Evolutionary conservation across 371 early-diverging fungal species (phyloP).

Genomic region (Phascolomyces articulosus): DNA sequence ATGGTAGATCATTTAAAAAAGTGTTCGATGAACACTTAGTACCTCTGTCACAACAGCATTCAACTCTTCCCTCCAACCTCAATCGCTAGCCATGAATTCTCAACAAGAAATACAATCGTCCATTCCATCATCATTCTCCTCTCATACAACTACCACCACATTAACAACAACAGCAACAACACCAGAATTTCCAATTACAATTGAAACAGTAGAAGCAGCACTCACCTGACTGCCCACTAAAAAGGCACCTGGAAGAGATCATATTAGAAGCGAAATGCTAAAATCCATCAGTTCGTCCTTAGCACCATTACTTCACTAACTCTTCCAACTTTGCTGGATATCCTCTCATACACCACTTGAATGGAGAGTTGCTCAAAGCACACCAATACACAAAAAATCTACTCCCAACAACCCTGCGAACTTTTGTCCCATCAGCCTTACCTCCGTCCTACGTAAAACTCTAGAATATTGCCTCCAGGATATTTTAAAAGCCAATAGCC

Average conservation of each 20-base stretch:
- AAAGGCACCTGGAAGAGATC: conserved; percentile 29
- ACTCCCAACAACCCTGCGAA: conserved; percentile 15
- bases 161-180: background rate
- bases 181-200: background rate
- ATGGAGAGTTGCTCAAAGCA: conserved; percentile 20
- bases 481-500: background rate
- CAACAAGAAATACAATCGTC: no score
- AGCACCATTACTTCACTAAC: background rate
- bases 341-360: background rate
- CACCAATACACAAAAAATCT: conserved; percentile 28
- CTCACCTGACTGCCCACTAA: conserved; percentile 1
- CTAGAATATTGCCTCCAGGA: conserved; percentile 14
- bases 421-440: conserved; percentile 24
- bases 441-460: conserved; percentile 15
- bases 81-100: no score
- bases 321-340: conserved; percentile 14
- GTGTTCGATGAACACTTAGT: conserved; percentile 1
- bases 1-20: conserved; percentile 1
- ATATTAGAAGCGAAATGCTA: conserved; percentile 27
- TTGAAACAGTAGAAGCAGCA: background rate
- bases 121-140: background rate
- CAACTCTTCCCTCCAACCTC: no score
- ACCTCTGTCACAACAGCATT: no score
- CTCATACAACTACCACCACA: background rate
- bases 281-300: conserved; percentile 7